Conservation (phyloP, 2,329 filamentous ascomycete species). For the Ceratocystis diversiconidia region DNA sequence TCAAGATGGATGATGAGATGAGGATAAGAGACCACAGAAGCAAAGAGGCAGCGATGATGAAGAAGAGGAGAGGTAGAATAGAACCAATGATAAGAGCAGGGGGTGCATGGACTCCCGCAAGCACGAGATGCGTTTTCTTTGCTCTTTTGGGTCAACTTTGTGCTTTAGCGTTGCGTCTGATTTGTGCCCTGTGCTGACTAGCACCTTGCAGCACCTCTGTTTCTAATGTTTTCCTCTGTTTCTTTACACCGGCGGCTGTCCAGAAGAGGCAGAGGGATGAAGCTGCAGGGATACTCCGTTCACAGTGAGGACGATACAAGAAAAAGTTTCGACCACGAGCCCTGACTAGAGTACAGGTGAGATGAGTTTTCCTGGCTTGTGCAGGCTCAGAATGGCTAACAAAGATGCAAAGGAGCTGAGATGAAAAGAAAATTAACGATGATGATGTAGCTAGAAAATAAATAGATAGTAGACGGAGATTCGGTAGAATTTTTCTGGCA, state of each 20-base stretch:
- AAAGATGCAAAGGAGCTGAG: neutral
- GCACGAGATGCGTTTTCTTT: conserved; percentile 14
- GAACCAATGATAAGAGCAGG: conserved; percentile 2
- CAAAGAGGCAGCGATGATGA: neutral
- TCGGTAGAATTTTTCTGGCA: neutral
- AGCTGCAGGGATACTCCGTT: neutral
- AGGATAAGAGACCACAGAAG: neutral
- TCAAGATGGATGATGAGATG: neutral
- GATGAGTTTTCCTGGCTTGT: neutral
- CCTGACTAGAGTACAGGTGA: neutral
- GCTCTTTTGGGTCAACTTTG: conserved; percentile 13
- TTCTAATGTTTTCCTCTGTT: neutral
- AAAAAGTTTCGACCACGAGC: neutral
- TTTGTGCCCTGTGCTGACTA: neutral
- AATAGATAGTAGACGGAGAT: neutral
- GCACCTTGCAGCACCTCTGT: neutral
- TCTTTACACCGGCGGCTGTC: neutral
- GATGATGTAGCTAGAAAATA: neutral
- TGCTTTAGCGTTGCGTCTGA: conserved; percentile 4
- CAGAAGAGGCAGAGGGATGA: neutral
- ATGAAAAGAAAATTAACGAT: neutral
- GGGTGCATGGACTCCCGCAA: conserved; percentile 16
- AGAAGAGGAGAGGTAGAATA: neutral
- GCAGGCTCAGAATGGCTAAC: neutral
- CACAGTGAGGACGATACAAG: neutral